Evolutionary conservation across 169 alveolate species (phyloP).

Genomic region (Plasmodium cynomolgi): DNA sequence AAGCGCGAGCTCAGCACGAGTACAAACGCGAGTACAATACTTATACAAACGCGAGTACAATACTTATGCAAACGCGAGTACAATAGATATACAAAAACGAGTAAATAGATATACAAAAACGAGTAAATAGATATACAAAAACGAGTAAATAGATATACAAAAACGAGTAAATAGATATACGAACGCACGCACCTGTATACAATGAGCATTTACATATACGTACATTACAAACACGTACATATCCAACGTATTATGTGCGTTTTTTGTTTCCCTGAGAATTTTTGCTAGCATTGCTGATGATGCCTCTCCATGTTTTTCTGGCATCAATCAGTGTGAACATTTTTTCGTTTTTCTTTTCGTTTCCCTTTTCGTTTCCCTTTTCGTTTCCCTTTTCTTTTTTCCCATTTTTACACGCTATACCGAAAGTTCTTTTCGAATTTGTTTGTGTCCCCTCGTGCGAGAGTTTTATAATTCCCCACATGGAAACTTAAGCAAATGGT

Average conservation of each 20-base stretch:
- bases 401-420: neutral
- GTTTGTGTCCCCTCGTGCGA: neutral
- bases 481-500: neutral
- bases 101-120: too few relatives aligned
- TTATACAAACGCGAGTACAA: too few relatives aligned
- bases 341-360: neutral
- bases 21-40: neutral
- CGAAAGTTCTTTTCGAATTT: neutral
- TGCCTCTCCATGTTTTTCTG: neutral
- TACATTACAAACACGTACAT: neutral
- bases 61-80: too few relatives aligned
- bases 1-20: too few relatives aligned
- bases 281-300: neutral
- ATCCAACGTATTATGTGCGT: neutral
- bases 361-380: neutral
- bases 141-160: too few relatives aligned
- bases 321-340: neutral
- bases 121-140: too few relatives aligned
- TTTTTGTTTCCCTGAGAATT: neutral
- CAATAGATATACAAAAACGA: neutral
- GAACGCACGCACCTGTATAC: neutral
- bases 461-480: neutral
- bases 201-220: neutral
- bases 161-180: neutral
- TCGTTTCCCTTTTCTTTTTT: neutral